Base-by-base conservation (phyloP, 148 eudicot genomes). In the Chenopodium formosanum region DNA sequence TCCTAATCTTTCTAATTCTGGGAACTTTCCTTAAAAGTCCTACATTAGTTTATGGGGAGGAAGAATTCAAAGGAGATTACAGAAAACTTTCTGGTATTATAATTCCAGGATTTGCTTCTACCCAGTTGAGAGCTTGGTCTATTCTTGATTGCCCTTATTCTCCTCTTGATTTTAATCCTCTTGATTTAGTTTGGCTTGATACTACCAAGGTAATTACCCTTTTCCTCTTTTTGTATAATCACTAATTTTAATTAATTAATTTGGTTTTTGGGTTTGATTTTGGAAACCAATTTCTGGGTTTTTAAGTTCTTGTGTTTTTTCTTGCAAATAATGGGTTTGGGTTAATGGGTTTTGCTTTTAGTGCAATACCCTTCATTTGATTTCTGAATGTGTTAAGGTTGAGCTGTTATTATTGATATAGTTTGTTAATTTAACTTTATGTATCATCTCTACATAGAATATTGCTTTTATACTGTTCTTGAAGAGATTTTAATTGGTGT, bases 111-210 rank as follows among this genome's bases (percentile, higher is more conserved):
- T 95, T 95, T 86, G 98, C 98, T n/a, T 95, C 97, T 3, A 91
- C 98, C 37, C 98, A 93, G 83, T 91, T 95, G 23, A 84, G 98
- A 83, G 97, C 98, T 1, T 95, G 98, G 98, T 95, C 97, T 12
- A 95, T 93, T 58, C 84, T 95, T 65, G 98, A 95, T 84, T 95
- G 98, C 82, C 98, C 98, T 44, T 95, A 87, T 79, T 91, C 98
- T 68, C 98, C 98, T 78, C 96, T 95, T 73, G 97, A 95, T 90
- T 95, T 92, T 82, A 95, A 95, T 70, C 98, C 98, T 56, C 98
- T 95, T 86, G 98, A 95, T 86, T 91, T 95, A 82, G 98, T 93
- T 78, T 95, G 98, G 98, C 98, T 95, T 82, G 98, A 95, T 77
- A 84, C 91, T 19, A 95, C 98, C 83, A 95, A 95, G 89, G 98